Percentiles rank a stretch among this genome's conserved stretches.
phyloP scores from a whole-genome alignment of 345 rosid species.

The Brassica rapa region DNA sequence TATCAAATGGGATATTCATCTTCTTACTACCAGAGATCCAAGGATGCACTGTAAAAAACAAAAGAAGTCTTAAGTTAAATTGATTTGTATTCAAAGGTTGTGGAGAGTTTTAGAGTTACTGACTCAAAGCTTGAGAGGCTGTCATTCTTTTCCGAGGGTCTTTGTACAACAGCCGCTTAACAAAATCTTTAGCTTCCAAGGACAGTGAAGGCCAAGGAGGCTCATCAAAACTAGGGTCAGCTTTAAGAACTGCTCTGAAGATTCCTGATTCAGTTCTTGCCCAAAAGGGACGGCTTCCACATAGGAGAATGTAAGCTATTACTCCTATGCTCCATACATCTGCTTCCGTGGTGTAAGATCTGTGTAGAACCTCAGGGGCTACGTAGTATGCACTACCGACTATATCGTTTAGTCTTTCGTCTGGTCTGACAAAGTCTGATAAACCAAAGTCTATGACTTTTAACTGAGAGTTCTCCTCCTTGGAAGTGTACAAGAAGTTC shows the following conservation, averaged over 20 bases:
- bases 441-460: conserved; percentile 96
- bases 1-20: conserved; percentile 73
- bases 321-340: conserved; percentile 99
- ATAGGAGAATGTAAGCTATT: conserved; percentile 85
- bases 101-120: conserved; percentile 33
- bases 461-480: conserved; percentile 82
- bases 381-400: conserved; percentile 97
- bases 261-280: conserved; percentile 96
- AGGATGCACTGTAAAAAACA: conserved; percentile 73
- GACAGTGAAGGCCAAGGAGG: conserved; percentile 92
- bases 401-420: conserved; percentile 92
- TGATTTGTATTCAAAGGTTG: conserved; percentile 18
- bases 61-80: background rate
- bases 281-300: conserved; percentile 99
- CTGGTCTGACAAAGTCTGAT: conserved; percentile 97
- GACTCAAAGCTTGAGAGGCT: conserved; percentile 92
- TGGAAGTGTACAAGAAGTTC: conserved; percentile 85
- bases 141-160: conserved; percentile 92
- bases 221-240: conserved; percentile 86
- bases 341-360: conserved; percentile 91
- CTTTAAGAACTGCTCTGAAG: conserved; percentile 86
- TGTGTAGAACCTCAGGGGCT: conserved; percentile 96
- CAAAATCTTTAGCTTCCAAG: conserved; percentile 85
- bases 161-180: conserved; percentile 71
- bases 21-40: conserved; percentile 62